Evolutionary conservation across 495 filamentous ascomycete species (phyloP).

Genomic region (Tuber aestivum): DNA sequence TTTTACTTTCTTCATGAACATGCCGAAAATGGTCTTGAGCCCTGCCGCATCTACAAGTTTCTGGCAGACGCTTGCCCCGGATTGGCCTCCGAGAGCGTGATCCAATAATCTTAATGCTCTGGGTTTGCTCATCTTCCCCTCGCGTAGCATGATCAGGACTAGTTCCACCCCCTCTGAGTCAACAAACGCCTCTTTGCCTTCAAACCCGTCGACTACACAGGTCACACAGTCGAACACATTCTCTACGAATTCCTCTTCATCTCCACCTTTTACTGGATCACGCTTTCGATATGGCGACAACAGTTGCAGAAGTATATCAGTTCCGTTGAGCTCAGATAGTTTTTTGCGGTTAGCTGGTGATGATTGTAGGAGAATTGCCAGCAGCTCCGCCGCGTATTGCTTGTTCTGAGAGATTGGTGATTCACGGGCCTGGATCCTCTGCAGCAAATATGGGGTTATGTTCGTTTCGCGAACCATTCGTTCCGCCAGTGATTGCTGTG

Average conservation of each 20-base stretch:
- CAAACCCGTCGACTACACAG: constrained; percentile 67
- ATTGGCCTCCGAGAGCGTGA: constrained; percentile 63
- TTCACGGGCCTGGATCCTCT: constrained; percentile 61
- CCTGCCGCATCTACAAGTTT: constrained; percentile 76
- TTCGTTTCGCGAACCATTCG: constrained; percentile 61
- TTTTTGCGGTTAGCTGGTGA: constrained; percentile 58
- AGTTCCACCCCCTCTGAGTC: constrained; percentile 91
- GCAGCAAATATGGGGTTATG: constrained; percentile 69
- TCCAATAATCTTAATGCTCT: constrained; percentile 75
- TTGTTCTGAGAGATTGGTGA: constrained; percentile 72
- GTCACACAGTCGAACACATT: constrained; percentile 82
- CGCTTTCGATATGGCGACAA: constrained; percentile 82
- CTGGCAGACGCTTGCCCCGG: constrained; percentile 57
- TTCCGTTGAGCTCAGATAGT: constrained; percentile 61
- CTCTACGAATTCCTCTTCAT: constrained; percentile 91
- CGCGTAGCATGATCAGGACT: constrained; percentile 77
- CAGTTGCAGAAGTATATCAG: constrained; percentile 75
- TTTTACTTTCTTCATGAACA: constrained; percentile 81
- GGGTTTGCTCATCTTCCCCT: constrained; percentile 72
- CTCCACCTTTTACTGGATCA: constrained; percentile 77
- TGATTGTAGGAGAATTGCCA: constrained; percentile 78
- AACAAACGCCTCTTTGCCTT: constrained; percentile 74
- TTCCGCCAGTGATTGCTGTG: constrained; percentile 59
- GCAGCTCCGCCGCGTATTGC: constrained; percentile 86
- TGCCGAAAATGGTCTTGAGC: constrained; percentile 72